Evolutionary conservation across 345 rosid genomes (phyloP).

Genomic region (Ceriops tagal): DNA sequence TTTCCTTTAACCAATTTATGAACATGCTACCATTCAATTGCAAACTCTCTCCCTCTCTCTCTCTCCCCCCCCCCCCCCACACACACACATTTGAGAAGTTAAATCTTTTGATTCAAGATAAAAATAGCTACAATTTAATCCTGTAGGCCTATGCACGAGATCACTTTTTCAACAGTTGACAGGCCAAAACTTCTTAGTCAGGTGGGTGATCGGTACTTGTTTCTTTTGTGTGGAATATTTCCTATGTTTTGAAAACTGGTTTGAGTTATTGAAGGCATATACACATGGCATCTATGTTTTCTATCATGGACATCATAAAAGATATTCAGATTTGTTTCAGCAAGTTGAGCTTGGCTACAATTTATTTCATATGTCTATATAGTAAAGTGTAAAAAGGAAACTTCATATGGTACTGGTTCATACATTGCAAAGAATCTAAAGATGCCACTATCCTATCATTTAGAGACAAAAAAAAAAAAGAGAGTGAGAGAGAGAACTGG

Average conservation of each 20-base stretch:
- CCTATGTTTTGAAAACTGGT: not conserved
- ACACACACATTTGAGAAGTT: too few relatives aligned
- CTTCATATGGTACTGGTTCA: not conserved
- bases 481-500: too few relatives aligned
- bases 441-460: not conserved
- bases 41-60: too few relatives aligned
- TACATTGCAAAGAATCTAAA: not conserved
- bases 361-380: not conserved
- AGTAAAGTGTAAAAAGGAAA: not conserved
- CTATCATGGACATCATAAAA: not conserved
- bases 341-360: not conserved
- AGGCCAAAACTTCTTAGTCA: slow-evolving; percentile 88
- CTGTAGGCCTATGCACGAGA: slow-evolving; percentile 92
- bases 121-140: slow-evolving; percentile 16
- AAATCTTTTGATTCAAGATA: not conserved
- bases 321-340: slow-evolving; percentile 4
- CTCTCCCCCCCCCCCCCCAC: too few relatives aligned
- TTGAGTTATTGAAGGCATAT: not conserved
- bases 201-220: slow-evolving; percentile 43
- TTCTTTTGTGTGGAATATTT: not conserved
- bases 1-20: too few relatives aligned
- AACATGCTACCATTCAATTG: too few relatives aligned
- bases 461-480: too few relatives aligned
- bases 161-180: slow-evolving; percentile 94
- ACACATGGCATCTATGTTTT: not conserved